Base-by-base conservation (phyloP, 2,329 filamentous ascomycete genomes). In the Blastomyces percursus region DNA sequence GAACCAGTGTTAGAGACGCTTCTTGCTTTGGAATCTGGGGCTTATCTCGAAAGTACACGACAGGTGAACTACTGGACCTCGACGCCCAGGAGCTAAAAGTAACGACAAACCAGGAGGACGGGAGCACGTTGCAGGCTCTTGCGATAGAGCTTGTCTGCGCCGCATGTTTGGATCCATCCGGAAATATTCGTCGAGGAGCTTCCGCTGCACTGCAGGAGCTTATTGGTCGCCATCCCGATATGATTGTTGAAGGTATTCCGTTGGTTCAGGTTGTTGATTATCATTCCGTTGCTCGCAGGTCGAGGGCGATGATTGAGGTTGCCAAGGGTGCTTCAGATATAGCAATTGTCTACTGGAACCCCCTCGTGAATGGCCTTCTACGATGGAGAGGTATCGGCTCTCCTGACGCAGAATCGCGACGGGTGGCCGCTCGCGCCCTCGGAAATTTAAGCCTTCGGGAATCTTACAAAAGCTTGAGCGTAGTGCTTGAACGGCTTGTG, bases 1-100 rank as follows among this genome's bases (percentile, higher is more conserved):
- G 94, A 1, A 88, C 90, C 1, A 96, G 95, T 68, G 92, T 99
- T 19, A 85, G 94, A 56, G 94, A 99, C 77, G 93, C 94, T 14
- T 91, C 94, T 2, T 96, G 92, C 72, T 99, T 97, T 72, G 94
- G 94, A 7, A 87, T 97, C 30, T 99, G 94, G 94, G 89, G 92
- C 1, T 74, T 97, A 8, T 90, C 93, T 27, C 84, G 94, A 62
- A 87, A 93, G 61, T 99, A 97, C 69, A 86, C 84, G 0, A 96
- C 91, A 0, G 71, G 79, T 0, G 93, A 97, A 73, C 80, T 97
- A 7, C 79, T 88, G 12, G 79, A 79, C 0, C 82, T 95, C 0
- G 78, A 84, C 1, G 59, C 68, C 3, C 68, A 71, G 48, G 62
- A 66, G 11, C 69, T 76, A 9, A 70, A 69, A 32, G 68, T 71